phyloP scores from a whole-genome alignment of 139 green algal species.

The Monoraphidium neglectum region DNA sequence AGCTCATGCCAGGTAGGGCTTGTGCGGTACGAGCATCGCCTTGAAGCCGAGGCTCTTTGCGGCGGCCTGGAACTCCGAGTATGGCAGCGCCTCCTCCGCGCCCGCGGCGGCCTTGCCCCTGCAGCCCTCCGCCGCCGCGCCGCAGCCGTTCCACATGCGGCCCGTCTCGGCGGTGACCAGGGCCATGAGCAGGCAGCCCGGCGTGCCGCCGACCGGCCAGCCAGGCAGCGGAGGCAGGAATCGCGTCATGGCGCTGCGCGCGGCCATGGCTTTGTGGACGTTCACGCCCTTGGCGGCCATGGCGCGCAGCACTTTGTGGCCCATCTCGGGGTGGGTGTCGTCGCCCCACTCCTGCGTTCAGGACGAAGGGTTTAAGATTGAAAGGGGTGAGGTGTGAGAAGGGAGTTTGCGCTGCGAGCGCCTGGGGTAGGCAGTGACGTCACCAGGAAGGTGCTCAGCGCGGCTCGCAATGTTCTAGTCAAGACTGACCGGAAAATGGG shows the following conservation, averaged over 20 bases:
- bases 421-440: too few species aligned
- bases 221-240: neutral
- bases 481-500: too few species aligned
- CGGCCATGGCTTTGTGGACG: neutral
- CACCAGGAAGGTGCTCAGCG: too few species aligned
- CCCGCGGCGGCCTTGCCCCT: too few species aligned
- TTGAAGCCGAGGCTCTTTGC: too few species aligned
- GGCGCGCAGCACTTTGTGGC: neutral
- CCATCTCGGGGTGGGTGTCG: conserved; percentile 1
- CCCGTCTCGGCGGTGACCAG: neutral
- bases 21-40: too few species aligned
- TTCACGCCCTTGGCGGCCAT: neutral
- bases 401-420: too few species aligned
- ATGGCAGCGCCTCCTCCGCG: too few species aligned
- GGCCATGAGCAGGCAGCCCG: neutral
- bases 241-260: neutral
- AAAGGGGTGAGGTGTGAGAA: neutral
- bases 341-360: neutral
- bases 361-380: neutral
- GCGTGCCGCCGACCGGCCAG: neutral
- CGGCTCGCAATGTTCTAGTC: too few species aligned
- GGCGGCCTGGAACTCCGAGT: too few species aligned
- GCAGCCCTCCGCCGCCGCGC: too few species aligned
- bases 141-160: neutral
- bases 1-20: too few species aligned